Percentiles rank a stretch among this genome's conserved stretches.
Evolutionary conservation across 73 alveolate genomes (phyloP).

Genomic region (Tetrahymena malaccensis): DNA sequence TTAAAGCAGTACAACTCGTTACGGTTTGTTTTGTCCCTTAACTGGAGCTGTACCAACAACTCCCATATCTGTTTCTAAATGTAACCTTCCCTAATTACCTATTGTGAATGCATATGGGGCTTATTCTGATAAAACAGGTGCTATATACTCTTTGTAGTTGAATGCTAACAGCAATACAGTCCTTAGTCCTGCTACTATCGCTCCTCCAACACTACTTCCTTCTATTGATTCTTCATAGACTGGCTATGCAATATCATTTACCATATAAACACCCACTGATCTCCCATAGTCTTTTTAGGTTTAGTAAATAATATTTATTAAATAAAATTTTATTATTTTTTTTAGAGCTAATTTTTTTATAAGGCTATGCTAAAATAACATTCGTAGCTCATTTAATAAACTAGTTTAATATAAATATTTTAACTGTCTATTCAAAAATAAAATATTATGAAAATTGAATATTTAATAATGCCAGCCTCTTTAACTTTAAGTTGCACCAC

Average conservation of each 20-base stretch:
- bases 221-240: not conserved
- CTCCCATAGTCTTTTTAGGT: not conserved
- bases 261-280: not conserved
- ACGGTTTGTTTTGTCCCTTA: not conserved
- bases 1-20: not conserved
- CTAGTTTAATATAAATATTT: too few species aligned
- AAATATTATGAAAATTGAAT: too few species aligned
- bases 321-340: too few species aligned
- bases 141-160: not conserved
- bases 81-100: not conserved
- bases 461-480: too few species aligned
- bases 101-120: not conserved
- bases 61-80: not conserved
- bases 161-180: not conserved
- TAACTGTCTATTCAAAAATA: too few species aligned
- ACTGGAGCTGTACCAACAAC: not conserved
- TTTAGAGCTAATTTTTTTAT: not conserved
- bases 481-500: too few species aligned
- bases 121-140: not conserved
- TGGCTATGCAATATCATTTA: not conserved
- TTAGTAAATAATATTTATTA: not conserved
- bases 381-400: too few species aligned
- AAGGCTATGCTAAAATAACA: too few species aligned
- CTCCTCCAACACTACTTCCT: not conserved
- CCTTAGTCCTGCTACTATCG: not conserved